Conservation (phyloP, 2,329 filamentous ascomycete species). For the Arthrocladium fulminans region DNA sequence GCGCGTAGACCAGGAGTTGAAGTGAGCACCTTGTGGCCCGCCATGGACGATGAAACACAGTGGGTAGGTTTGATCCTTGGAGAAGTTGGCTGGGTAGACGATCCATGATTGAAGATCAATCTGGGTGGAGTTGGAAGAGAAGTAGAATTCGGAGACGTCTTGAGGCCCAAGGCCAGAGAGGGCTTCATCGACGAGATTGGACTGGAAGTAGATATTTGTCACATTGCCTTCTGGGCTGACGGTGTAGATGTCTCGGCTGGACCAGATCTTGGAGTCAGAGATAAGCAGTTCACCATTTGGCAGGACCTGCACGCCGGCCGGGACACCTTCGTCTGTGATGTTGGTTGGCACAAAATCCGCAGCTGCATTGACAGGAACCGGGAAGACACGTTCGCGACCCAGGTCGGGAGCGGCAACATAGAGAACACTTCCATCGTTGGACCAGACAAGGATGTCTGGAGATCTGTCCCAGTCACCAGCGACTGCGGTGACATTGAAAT, state of each 20-base stretch:
- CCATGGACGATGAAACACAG: conserved; percentile 74
- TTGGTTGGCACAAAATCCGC: conserved; percentile 29
- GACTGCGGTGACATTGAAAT: conserved; percentile 31
- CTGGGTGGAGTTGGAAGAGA: conserved; percentile 29
- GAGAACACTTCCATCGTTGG: conserved; percentile 49
- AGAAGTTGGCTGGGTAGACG: conserved; percentile 48
- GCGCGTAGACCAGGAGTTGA: conserved; percentile 66
- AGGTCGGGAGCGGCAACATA: conserved; percentile 66
- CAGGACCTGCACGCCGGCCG: conserved; percentile 25
- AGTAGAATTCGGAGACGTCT: conserved; percentile 32
- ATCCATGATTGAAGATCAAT: conserved; percentile 33
- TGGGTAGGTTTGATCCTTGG: conserved; percentile 64
- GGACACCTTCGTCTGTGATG: conserved; percentile 30
- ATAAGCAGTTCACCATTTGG: conserved; percentile 27
- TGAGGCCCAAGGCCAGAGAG: conserved; percentile 29
- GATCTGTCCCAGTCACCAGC: conserved; percentile 45
- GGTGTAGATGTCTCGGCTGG: conserved; percentile 29
- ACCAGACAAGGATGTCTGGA: conserved; percentile 44
- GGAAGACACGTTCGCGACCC: conserved; percentile 43
- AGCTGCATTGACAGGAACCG: conserved; percentile 27
- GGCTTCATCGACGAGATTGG: conserved; percentile 33
- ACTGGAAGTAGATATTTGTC: conserved; percentile 26
- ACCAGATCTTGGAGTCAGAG: conserved; percentile 29
- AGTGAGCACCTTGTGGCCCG: conserved; percentile 70
- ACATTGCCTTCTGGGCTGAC: conserved; percentile 25